Evolutionary conservation across 2,329 filamentous ascomycete genomes (phyloP).

Genomic region (Microdochium paspali): DNA sequence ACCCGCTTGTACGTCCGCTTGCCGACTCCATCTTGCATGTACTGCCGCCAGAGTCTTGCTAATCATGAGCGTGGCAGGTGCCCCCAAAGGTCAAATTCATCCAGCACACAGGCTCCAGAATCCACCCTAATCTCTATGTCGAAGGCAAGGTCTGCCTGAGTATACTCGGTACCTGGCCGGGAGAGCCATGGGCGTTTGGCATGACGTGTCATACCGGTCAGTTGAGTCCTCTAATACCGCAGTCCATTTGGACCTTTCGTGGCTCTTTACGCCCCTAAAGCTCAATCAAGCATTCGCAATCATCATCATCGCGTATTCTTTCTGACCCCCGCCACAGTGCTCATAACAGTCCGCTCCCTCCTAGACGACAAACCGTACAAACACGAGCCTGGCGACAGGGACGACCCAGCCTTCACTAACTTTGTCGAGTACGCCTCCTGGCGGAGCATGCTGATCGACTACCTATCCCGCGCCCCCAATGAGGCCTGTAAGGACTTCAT

Average conservation of each 20-base stretch:
- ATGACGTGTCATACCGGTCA: conserved; percentile 6
- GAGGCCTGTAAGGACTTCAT: neutral
- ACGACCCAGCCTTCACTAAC: conserved; percentile 4
- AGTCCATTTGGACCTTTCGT: neutral
- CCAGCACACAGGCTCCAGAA: conserved; percentile 4
- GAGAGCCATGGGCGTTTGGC: conserved; percentile 6
- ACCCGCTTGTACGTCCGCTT: conserved; percentile 5
- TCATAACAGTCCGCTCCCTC: conserved; percentile 6
- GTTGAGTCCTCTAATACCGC: neutral
- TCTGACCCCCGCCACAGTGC: conserved; percentile 3
- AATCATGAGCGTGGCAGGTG: conserved; percentile 1
- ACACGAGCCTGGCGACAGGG: conserved; percentile 4
- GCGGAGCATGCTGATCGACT: conserved; percentile 4
- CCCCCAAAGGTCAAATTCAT: conserved; percentile 9
- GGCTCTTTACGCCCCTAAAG: too few species aligned
- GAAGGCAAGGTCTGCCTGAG: conserved; percentile 8
- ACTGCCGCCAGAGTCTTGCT: too few species aligned
- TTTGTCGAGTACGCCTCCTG: conserved; percentile 4
- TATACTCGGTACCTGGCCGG: conserved; percentile 8
- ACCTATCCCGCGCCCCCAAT: neutral
- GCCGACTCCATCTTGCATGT: too few species aligned
- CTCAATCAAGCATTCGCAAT: too few species aligned
- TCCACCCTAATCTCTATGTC: conserved; percentile 9
- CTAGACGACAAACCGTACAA: conserved; percentile 9
- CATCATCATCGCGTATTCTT: too few species aligned